These are phyloP conservation scores for Amaranthus palmeri DNA, from an alignment of 148 eudicot species.

Conservation along the genomic window DNA sequence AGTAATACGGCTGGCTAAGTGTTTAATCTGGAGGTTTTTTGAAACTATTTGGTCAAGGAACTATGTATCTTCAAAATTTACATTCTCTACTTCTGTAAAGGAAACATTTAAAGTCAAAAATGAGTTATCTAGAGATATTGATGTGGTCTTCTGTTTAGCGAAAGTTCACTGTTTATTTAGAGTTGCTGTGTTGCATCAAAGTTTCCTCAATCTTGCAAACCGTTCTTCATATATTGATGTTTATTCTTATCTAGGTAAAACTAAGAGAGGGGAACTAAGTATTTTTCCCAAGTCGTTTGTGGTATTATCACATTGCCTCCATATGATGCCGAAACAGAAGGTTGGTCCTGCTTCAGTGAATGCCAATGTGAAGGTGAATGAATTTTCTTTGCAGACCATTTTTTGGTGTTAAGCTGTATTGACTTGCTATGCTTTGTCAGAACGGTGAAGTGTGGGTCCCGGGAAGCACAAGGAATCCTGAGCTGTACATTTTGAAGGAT, in stretches of 20 bases:
- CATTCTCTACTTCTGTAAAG: background rate
- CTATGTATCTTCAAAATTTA: background rate
- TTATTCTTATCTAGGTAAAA: constrained; percentile 46
- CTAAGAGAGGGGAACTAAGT: constrained; percentile 84
- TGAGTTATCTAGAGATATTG: background rate
- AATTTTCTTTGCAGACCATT: background rate
- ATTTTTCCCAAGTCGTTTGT: too few relatives aligned
- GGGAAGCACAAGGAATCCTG: constrained; percentile 73
- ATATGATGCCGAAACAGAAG: constrained; percentile 83
- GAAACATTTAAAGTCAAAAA: background rate
- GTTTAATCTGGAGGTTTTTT: background rate
- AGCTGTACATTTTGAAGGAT: constrained; percentile 67
- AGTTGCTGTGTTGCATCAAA: background rate
- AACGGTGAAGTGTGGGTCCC: constrained; percentile 62
- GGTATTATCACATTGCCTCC: constrained; percentile 74
- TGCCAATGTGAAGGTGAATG: constrained; percentile 33
- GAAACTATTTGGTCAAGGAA: background rate
- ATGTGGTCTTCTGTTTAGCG: too few relatives aligned
- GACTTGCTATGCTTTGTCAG: constrained; percentile 30
- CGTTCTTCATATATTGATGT: background rate
- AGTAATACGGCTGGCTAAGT: background rate
- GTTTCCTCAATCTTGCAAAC: too few relatives aligned
- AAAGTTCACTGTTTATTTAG: background rate
- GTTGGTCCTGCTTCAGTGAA: constrained; percentile 47
- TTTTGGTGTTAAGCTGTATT: background rate